These are phyloP conservation scores for Syzygium grande DNA, from an alignment of 345 rosid genomes.

Conservation along the genomic window DNA sequence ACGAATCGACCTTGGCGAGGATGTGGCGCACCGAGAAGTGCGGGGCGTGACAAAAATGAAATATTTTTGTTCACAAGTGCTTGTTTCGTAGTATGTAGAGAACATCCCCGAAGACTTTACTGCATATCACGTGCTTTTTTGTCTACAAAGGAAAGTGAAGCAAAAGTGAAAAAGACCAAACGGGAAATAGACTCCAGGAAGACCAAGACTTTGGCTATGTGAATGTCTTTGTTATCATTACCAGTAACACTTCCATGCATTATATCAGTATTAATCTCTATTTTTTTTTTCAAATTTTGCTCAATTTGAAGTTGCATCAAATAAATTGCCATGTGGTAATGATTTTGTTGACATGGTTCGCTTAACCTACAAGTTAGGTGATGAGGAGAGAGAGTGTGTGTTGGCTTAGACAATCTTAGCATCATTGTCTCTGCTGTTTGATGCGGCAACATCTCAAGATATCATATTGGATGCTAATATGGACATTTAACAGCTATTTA, in stretches of 20 bases:
- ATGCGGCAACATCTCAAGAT: accelerated
- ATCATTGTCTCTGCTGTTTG: no score
- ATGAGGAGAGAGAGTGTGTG: neutral
- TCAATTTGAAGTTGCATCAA: neutral
- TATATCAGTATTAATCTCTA: neutral
- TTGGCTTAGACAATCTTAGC: neutral
- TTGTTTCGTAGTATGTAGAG: neutral
- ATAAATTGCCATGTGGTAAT: neutral
- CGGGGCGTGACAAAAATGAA: no score
- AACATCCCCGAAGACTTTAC: neutral
- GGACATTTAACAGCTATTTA: neutral
- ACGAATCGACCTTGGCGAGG: no score
- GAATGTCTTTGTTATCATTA: neutral
- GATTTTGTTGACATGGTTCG: neutral
- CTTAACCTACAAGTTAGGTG: neutral
- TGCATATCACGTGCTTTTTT: neutral
- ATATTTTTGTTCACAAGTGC: neutral
- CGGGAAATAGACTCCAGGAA: neutral
- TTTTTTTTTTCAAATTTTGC: neutral
- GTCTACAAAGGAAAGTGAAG: neutral
- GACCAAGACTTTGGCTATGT: neutral
- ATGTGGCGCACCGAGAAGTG: no score
- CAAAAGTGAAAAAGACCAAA: neutral
- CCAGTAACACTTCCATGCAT: neutral
- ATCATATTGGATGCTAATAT: accelerated